phyloP scores from a whole-genome alignment of 768 basidiomycete genomes.

The Pilatotrama ljubarskyi region DNA sequence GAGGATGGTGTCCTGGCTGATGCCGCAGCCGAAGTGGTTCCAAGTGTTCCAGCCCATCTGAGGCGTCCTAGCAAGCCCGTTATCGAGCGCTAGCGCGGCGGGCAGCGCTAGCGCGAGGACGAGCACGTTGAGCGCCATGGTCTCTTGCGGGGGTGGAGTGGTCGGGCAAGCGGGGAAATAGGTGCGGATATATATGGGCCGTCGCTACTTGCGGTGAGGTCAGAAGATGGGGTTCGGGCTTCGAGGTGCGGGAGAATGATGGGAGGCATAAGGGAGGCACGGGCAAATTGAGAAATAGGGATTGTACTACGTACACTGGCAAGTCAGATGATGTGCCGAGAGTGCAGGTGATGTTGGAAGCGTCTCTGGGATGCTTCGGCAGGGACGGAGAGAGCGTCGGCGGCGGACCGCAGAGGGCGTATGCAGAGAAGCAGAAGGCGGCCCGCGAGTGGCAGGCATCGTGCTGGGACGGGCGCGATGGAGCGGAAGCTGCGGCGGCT shows the following conservation, averaged over 20 bases:
- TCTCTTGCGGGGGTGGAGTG: not conserved
- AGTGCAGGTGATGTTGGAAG: slow-evolving; percentile 4
- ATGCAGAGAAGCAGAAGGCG: not conserved
- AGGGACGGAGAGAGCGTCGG: not conserved
- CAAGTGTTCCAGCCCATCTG: slow-evolving; percentile 43
- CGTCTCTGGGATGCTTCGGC: not conserved
- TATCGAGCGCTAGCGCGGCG: slow-evolving; percentile 23
- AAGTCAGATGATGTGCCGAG: slow-evolving; percentile 5
- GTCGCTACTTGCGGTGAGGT: not conserved
- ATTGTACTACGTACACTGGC: not conserved
- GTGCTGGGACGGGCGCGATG: not conserved
- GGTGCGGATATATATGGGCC: not conserved
- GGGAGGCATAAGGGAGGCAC: not conserved
- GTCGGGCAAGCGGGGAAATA: not conserved
- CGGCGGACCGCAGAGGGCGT: slow-evolving; percentile 6
- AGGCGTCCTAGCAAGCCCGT: slow-evolving; percentile 35
- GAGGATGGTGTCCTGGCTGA: slow-evolving; percentile 37
- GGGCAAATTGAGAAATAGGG: not conserved
- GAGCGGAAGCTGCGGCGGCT: not conserved
- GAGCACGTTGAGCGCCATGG: slow-evolving; percentile 13
- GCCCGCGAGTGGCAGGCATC: not conserved
- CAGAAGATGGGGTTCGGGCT: not conserved
- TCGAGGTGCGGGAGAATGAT: not conserved
- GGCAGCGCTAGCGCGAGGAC: slow-evolving; percentile 13
- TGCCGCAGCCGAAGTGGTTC: slow-evolving; percentile 42